phyloP scores from a whole-genome alignment of 177 flowering plant species.

The Vitis hybrid region DNA sequence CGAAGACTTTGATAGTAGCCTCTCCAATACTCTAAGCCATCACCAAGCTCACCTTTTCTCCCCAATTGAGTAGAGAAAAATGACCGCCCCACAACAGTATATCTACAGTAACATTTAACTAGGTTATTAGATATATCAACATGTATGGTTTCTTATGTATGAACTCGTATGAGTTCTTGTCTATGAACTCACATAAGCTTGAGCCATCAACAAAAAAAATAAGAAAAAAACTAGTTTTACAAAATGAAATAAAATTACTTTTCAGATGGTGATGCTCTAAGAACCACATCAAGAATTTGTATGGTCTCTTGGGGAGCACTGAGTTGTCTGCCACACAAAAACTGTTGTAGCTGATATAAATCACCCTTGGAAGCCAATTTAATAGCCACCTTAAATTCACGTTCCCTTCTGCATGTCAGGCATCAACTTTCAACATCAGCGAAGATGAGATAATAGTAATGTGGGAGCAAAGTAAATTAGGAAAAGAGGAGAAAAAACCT shows the following conservation, averaged over 20 bases:
- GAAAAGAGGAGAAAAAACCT: not conserved
- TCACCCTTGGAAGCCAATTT: constrained; percentile 57
- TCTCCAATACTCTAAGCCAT: constrained; percentile 73
- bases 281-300: constrained; percentile 72
- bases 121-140: too few species aligned
- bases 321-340: constrained; percentile 33
- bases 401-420: constrained; percentile 41
- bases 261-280: constrained; percentile 45
- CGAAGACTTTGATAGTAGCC: constrained; percentile 84
- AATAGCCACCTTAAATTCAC: constrained; percentile 57
- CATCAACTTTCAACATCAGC: not conserved
- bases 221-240: not conserved
- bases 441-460: not conserved
- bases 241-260: constrained; percentile 23
- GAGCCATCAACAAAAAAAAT: not conserved
- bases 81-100: constrained; percentile 63
- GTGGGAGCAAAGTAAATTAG: too few species aligned
- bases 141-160: too few species aligned
- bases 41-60: constrained; percentile 30
- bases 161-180: too few species aligned
- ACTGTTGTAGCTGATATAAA: constrained; percentile 49
- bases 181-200: not conserved
- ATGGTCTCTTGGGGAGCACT: constrained; percentile 75
- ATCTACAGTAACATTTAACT: constrained; percentile 29
- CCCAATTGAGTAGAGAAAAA: constrained; percentile 48